phyloP scores from a whole-genome alignment of 2,329 filamentous ascomycete species.

The Nothophoma quercina region DNA sequence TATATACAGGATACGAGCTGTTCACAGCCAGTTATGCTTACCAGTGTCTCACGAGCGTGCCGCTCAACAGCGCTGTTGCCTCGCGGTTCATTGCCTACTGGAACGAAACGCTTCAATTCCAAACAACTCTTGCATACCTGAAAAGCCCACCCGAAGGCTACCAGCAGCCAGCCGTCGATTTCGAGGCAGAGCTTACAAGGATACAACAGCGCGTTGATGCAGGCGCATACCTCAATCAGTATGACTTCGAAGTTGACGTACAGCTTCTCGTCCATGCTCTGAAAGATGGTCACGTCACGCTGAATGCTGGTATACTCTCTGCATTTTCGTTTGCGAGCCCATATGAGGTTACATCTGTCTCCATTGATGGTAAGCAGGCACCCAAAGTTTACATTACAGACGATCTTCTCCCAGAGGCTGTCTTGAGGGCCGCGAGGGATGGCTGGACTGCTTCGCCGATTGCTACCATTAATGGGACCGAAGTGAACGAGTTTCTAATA shows the following conservation, averaged over 20 bases:
- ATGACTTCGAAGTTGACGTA: slow-evolving; percentile 48
- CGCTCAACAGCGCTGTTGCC: slow-evolving; percentile 54
- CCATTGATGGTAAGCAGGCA: slow-evolving; percentile 33
- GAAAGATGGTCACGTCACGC: slow-evolving; percentile 44
- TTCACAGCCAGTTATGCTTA: slow-evolving; percentile 38
- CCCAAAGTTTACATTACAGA: slow-evolving; percentile 40
- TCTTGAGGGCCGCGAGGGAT: slow-evolving; percentile 25
- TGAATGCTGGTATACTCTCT: slow-evolving; percentile 31
- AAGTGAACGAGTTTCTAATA: slow-evolving; percentile 25
- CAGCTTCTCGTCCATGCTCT: slow-evolving; percentile 36
- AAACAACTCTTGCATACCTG: slow-evolving; percentile 52
- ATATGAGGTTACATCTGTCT: slow-evolving; percentile 30
- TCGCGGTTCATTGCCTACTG: slow-evolving; percentile 54
- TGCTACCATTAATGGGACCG: slow-evolving; percentile 30
- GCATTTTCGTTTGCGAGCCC: slow-evolving; percentile 34
- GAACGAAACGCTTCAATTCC: slow-evolving; percentile 54
- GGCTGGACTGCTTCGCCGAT: slow-evolving; percentile 31
- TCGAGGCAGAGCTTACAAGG: slow-evolving; percentile 33
- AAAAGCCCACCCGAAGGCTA: slow-evolving; percentile 50
- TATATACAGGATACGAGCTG: not conserved
- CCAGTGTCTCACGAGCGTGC: slow-evolving; percentile 54
- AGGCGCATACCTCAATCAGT: slow-evolving; percentile 44
- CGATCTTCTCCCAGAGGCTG: slow-evolving; percentile 29
- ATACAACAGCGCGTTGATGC: slow-evolving; percentile 29
- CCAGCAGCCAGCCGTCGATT: slow-evolving; percentile 49